Percentiles rank a stretch among this genome's conserved stretches.
phyloP scores from a whole-genome alignment of 768 basidiomycete species.

The Termitomyces sp. region DNA sequence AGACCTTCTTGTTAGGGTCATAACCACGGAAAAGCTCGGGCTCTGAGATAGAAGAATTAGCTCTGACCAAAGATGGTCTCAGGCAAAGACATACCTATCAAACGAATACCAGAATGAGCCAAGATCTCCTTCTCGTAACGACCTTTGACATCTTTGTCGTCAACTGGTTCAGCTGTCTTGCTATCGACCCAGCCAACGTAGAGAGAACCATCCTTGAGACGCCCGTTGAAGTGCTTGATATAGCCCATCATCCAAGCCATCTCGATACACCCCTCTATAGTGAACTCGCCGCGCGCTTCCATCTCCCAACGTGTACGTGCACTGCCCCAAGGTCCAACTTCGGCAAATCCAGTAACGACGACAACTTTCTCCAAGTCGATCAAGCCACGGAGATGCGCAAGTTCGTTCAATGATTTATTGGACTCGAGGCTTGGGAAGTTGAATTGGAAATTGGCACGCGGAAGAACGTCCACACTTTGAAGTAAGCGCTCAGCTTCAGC shows the following conservation, averaged over 20 bases:
- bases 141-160: slow-evolving; percentile 94
- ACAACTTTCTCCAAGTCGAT: slow-evolving; percentile 95
- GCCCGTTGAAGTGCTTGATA: slow-evolving; percentile 99
- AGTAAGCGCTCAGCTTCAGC: slow-evolving; percentile 89
- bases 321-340: slow-evolving; percentile 98
- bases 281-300: slow-evolving; percentile 97
- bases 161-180: slow-evolving; percentile 90
- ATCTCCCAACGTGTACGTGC: slow-evolving; percentile 99
- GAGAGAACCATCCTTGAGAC: slow-evolving; percentile 86
- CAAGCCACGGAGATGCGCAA: slow-evolving; percentile 79
- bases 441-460: slow-evolving; percentile 97
- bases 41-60: slow-evolving; percentile 46
- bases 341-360: slow-evolving; percentile 95
- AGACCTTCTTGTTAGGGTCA: slow-evolving; percentile 95
- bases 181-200: slow-evolving; percentile 99
- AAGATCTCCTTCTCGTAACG: slow-evolving; percentile 95
- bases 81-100: slow-evolving; percentile 69
- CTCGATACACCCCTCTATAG: slow-evolving; percentile 97
- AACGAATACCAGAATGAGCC: slow-evolving; percentile 84
- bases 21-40: slow-evolving; percentile 98
- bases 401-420: slow-evolving; percentile 63
- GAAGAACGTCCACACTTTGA: slow-evolving; percentile 88
- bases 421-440: slow-evolving; percentile 88
- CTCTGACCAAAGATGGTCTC: background rate
- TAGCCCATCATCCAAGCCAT: slow-evolving; percentile 99